These are phyloP conservation scores for Nephromyces sp. DNA, from an alignment of 169 alveolate genomes.

Conservation along the genomic window DNA sequence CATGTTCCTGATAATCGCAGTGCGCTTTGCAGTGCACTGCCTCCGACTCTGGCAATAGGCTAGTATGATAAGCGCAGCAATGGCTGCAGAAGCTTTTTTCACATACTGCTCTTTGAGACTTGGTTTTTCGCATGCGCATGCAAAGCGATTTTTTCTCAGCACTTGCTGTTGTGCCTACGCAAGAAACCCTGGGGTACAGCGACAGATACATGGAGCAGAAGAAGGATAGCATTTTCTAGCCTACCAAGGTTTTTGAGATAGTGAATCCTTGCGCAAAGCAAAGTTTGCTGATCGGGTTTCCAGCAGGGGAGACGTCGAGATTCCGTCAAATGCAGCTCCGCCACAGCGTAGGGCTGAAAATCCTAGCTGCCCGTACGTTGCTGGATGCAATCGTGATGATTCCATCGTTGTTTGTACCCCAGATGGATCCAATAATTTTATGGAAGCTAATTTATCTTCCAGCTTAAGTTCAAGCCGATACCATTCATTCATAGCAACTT, in stretches of 20 bases:
- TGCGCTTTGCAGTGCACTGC: not conserved
- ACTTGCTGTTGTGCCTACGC: constrained; percentile 1
- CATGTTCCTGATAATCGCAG: too few species aligned
- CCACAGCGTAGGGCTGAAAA: constrained; percentile 42
- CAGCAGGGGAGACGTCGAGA: constrained; percentile 33
- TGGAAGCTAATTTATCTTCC: constrained; percentile 30
- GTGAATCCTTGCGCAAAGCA: not conserved
- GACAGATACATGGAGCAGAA: not conserved
- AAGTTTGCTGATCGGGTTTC: not conserved
- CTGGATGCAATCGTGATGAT: not conserved
- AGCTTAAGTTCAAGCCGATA: constrained; percentile 32
- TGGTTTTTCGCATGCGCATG: constrained; percentile 19
- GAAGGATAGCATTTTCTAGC: not conserved
- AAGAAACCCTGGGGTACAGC: constrained; percentile 23
- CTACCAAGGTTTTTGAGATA: not conserved
- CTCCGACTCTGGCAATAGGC: constrained; percentile 21
- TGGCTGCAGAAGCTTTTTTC: constrained; percentile 38
- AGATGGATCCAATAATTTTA: not conserved
- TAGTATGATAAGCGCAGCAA: constrained; percentile 47
- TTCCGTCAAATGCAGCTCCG: constrained; percentile 42
- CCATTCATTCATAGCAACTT: constrained; percentile 25
- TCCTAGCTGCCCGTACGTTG: constrained; percentile 40
- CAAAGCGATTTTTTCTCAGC: constrained; percentile 38
- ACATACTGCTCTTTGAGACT: constrained; percentile 25
- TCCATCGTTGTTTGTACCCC: not conserved